Evolutionary conservation across 768 basidiomycete genomes (phyloP).

Genomic region (Clitopilus passeckerianus): DNA sequence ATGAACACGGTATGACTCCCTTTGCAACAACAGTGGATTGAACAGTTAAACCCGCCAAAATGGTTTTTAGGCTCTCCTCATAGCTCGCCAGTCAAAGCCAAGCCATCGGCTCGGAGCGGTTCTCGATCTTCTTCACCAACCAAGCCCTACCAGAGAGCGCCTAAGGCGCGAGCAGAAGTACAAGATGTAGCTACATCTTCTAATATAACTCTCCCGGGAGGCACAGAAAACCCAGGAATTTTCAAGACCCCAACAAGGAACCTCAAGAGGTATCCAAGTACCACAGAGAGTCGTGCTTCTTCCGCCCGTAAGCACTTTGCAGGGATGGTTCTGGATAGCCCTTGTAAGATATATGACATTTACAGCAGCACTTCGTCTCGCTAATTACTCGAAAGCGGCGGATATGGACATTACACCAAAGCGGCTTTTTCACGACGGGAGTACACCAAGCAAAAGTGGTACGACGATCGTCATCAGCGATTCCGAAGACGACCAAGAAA

Average conservation of each 20-base stretch:
- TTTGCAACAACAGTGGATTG: neutral
- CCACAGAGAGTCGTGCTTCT: neutral
- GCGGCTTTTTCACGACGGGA: neutral
- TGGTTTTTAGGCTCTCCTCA: neutral
- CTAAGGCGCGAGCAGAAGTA: neutral
- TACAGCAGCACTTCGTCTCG: no score
- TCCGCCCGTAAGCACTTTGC: neutral
- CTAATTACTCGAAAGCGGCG: no score
- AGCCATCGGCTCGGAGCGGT: neutral
- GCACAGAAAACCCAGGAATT: no score
- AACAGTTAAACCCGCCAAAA: neutral
- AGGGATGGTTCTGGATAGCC: neutral
- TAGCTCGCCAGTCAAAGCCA: neutral
- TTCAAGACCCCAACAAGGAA: neutral
- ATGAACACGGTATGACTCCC: neutral
- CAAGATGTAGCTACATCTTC: no score
- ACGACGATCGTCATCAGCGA: neutral
- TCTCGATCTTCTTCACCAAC: neutral
- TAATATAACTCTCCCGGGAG: no score
- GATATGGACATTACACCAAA: neutral
- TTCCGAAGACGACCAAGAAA: constrained; percentile 4
- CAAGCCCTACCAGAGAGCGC: neutral
- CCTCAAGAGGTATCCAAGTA: neutral
- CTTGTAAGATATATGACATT: neutral
- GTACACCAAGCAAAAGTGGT: neutral